Percentiles rank a stretch among this genome's conserved stretches.
These are phyloP conservation scores for Xylaria telfairii DNA, from an alignment of 495 filamentous ascomycete genomes.

Conservation along the genomic window DNA sequence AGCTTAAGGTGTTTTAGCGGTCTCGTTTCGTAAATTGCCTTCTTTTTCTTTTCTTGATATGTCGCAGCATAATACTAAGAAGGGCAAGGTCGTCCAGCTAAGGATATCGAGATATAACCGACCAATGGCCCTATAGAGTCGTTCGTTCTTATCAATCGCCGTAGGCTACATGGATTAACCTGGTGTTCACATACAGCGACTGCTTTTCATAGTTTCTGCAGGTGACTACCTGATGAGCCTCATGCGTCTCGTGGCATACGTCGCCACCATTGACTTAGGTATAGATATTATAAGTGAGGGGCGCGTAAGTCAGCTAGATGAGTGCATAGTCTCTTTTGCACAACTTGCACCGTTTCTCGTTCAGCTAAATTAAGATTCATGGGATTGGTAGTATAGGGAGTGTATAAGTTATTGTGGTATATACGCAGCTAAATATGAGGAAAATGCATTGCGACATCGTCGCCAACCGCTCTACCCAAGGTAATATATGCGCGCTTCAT, in stretches of 20 bases:
- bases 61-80: neutral
- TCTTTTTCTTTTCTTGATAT: neutral
- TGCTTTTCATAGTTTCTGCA: neutral
- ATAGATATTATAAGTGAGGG: neutral
- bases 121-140: neutral
- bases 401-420: conserved; percentile 1
- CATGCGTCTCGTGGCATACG: neutral
- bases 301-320: neutral
- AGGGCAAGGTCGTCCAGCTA: neutral
- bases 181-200: neutral
- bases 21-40: neutral
- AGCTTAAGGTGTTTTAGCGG: neutral
- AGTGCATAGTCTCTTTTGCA: neutral
- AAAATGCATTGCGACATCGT: conserved; percentile 6
- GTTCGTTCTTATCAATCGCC: neutral
- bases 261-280: neutral
- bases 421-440: conserved; percentile 9
- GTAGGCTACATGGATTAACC: neutral
- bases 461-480: neutral
- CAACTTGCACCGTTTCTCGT: neutral
- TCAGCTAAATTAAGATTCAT: neutral
- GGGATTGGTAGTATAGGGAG: neutral
- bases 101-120: neutral
- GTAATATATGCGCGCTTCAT: conserved; percentile 8
- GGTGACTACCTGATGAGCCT: neutral